Evolutionary conservation across 2,329 filamentous ascomycete species (phyloP).

Genomic region (Elsinoe ampelina): DNA sequence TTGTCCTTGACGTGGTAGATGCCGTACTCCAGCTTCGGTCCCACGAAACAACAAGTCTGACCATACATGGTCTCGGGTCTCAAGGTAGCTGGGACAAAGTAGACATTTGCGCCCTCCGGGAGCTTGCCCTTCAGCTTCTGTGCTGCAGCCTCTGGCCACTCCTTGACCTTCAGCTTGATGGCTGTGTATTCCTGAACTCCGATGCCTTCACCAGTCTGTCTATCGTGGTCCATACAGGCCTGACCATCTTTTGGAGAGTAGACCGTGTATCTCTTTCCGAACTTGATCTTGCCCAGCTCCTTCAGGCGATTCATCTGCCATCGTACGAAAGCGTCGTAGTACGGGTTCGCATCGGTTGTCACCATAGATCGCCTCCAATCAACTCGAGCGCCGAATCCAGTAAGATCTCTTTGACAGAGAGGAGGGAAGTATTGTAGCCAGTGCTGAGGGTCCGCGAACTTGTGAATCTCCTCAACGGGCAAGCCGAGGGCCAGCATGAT

Average conservation of each 20-base stretch:
- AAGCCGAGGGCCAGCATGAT: constrained; percentile 91
- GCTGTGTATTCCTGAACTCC: constrained; percentile 87
- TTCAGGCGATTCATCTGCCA: constrained; percentile 96
- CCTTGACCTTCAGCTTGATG: constrained; percentile 79
- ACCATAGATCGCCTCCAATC: constrained; percentile 91
- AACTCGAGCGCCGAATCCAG: constrained; percentile 73
- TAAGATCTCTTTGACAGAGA: constrained; percentile 69
- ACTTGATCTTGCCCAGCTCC: constrained; percentile 85
- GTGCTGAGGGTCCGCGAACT: constrained; percentile 81
- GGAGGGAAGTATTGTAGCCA: constrained; percentile 91
- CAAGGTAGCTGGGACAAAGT: constrained; percentile 83
- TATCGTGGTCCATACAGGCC: constrained; percentile 80
- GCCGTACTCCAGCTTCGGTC: constrained; percentile 80
- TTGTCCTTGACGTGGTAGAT: constrained; percentile 60
- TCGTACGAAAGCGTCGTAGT: constrained; percentile 87
- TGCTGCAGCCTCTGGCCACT: constrained; percentile 73
- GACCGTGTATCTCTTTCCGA: constrained; percentile 85
- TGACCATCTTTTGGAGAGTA: constrained; percentile 86
- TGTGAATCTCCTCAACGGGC: constrained; percentile 77
- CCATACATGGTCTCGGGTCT: constrained; percentile 98
- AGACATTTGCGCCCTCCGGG: constrained; percentile 69
- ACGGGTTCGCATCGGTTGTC: constrained; percentile 92
- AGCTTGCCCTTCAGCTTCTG: constrained; percentile 67
- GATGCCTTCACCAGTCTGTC: constrained; percentile 70
- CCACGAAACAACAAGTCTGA: constrained; percentile 91